Evolutionary conservation across 2,329 filamentous ascomycete species (phyloP), one percentile per base, ranked within the genome.

Genomic region (Colletotrichum sp.): DNA sequence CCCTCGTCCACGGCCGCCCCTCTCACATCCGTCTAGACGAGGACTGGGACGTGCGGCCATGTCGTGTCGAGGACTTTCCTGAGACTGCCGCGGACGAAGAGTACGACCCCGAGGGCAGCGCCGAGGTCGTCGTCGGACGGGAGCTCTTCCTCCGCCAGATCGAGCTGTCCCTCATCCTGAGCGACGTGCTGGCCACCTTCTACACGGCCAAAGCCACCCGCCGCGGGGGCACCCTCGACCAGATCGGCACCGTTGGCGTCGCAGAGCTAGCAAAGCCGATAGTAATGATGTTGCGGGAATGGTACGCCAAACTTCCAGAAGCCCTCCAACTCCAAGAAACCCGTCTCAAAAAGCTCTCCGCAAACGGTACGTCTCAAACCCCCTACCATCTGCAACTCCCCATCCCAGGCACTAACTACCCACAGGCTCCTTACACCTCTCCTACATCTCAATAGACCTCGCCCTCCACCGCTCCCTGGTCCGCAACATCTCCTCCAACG

Each of bases 1-100:
- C 89, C 4, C 85, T 92, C 49, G 88, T 90, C 32, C 89, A 91
- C 78, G 91, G 91, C 9, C 86, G 91, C 30, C 90, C 90, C 13
- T 89, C 88, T 28, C 88, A 92, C 68, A 89, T 92, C 28, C 82
- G 83, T 13, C 85, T 85, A 7, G 82, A 85, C 5, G 85, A 85
- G 9, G 90, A 92, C 78, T 93, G 92, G 91, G 88, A 88, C 28
- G 87, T 92, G 4, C 84, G 80, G 6, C 82, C 79, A 4, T 82
- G 85, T 34, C 78, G 80, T 8, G 79, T 82, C 3, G 79, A 83
- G 13, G 85, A 87, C 75, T 86, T 86, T n/a, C 82, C 85, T 4
- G 86, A 87, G 74, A 83, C 83, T 7, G 80, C 80, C 1, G 80
- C 81, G 7, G 82, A 84, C 28, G 84, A 86, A 55, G 82, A 86